Conservation (phyloP, 2,329 filamentous ascomycete species). For the Sarocladium strictum region DNA sequence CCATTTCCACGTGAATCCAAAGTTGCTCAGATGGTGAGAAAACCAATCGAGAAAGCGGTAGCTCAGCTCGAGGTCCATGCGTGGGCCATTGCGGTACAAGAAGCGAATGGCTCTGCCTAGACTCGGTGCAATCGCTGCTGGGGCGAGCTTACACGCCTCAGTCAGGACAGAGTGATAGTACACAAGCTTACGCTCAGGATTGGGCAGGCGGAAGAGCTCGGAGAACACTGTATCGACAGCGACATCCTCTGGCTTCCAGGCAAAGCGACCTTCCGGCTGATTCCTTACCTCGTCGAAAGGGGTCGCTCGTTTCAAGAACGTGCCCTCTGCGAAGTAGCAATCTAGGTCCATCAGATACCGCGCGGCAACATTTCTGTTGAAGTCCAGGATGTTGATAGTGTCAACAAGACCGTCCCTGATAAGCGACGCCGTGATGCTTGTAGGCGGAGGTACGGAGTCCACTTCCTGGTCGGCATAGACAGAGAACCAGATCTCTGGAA, state of each 20-base stretch:
- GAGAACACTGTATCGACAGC: slow-evolving; percentile 97
- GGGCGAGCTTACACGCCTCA: slow-evolving; percentile 91
- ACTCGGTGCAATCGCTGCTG: slow-evolving; percentile 91
- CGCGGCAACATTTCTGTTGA: slow-evolving; percentile 81
- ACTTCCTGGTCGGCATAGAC: slow-evolving; percentile 84
- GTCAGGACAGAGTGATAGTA: slow-evolving; percentile 96
- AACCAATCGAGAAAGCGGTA: slow-evolving; percentile 97
- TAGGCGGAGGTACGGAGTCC: slow-evolving; percentile 76
- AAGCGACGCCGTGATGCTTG: slow-evolving; percentile 72
- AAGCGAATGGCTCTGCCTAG: slow-evolving; percentile 89
- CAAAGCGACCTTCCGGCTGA: slow-evolving; percentile 57
- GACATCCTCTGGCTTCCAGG: slow-evolving; percentile 97
- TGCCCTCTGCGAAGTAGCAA: slow-evolving; percentile 84
- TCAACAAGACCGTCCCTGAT: slow-evolving; percentile 83
- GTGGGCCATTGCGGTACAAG: slow-evolving; percentile 75
- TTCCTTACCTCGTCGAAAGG: slow-evolving; percentile 83
- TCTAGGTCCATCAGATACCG: slow-evolving; percentile 91
- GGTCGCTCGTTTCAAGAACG: slow-evolving; percentile 89
- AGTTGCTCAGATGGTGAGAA: slow-evolving; percentile 94
- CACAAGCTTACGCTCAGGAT: slow-evolving; percentile 85
- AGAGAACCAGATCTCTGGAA: slow-evolving; percentile 91
- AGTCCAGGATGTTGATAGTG: slow-evolving; percentile 90
- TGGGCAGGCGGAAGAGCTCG: slow-evolving; percentile 82
- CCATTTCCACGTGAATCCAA: slow-evolving; percentile 99
- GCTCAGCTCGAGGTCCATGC: slow-evolving; percentile 79